These are phyloP conservation scores for Arctostaphylos glauca DNA, from an alignment of 148 eudicot genomes.

Conservation along the genomic window DNA sequence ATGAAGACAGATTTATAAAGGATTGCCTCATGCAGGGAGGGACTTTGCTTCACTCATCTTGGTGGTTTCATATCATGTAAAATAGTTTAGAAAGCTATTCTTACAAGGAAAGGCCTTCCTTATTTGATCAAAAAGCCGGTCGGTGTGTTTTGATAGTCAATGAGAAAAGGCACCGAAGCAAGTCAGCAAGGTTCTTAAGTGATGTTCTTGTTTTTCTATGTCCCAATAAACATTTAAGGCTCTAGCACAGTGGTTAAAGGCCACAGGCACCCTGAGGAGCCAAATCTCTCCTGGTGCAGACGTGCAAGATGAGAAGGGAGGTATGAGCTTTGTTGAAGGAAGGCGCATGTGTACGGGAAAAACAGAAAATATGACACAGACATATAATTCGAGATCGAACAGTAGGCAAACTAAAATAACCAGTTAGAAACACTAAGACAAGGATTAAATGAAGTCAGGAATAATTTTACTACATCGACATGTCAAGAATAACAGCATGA, in stretches of 20 bases:
- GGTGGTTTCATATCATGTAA: neutral
- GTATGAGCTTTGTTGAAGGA: too few species aligned
- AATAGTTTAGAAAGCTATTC: neutral
- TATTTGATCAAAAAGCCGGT: neutral
- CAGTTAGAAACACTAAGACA: too few species aligned
- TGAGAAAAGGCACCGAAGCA: neutral
- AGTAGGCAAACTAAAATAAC: too few species aligned
- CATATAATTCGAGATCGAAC: too few species aligned
- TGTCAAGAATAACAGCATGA: neutral
- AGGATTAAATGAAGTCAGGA: too few species aligned
- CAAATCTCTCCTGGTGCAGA: neutral
- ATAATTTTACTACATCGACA: neutral
- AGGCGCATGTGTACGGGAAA: too few species aligned
- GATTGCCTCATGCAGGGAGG: conserved; percentile 1
- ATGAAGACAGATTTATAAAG: neutral
- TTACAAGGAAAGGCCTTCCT: neutral
- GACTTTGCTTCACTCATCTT: neutral
- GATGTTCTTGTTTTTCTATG: neutral
- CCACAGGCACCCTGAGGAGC: neutral
- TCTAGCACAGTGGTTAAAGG: neutral
- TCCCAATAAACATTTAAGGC: neutral
- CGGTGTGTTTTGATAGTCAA: neutral
- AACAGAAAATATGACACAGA: too few species aligned
- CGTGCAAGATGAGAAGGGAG: too few species aligned
- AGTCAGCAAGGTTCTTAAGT: neutral